Base-by-base conservation (phyloP, 2,329 filamentous ascomycete genomes). In the Aspergillus sp. region DNA sequence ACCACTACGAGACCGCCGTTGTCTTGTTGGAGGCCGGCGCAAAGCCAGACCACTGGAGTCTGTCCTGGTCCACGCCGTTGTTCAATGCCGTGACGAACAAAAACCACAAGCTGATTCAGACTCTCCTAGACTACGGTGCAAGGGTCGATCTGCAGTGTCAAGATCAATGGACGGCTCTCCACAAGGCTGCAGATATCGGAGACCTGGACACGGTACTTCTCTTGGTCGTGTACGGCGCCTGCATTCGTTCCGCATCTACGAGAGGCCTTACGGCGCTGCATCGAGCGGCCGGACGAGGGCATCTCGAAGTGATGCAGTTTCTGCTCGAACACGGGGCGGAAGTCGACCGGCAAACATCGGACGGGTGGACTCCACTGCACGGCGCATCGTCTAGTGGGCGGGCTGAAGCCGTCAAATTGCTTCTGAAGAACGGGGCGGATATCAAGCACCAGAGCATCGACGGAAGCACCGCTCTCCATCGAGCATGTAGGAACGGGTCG, bases 311-410 rank as follows among this genome's bases (percentile, higher is more conserved):
- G 2, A 35, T 50, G 41, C 16, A 24, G 22, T 30, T 50, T 5
- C 22, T 50, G 41, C 14, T 50, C 5, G 17, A 13, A 9, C 35
- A 44, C 13, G 17, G 24, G 4, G 20, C 17, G 13, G 16, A 45
- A 14, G 19, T 50, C 8, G 41, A 50, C 20, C 16, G n/a, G 5
- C 17, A 13, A 4, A 47, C 44, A 3, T 8, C 20, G 4, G 50
- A 52, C 16, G 24, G 36, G 20, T 52, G 50, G 50, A 52, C 50
- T 11, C 44, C 50, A 11, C 17, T 52, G 7, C 44, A 48, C 36
- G 44, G 50, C 3, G 50, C 50, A 19, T 40, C 46, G 19, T 40
- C 46, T 13, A 48, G 46, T 17, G 46, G 46, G 17, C 35, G 40
- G 11, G 26, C 46, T 16, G 35, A 24, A 8, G 46, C 46, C 0